Evolutionary conservation across 441 rosid genomes (phyloP).

Genomic region (Arabidopsis hybrid): DNA sequence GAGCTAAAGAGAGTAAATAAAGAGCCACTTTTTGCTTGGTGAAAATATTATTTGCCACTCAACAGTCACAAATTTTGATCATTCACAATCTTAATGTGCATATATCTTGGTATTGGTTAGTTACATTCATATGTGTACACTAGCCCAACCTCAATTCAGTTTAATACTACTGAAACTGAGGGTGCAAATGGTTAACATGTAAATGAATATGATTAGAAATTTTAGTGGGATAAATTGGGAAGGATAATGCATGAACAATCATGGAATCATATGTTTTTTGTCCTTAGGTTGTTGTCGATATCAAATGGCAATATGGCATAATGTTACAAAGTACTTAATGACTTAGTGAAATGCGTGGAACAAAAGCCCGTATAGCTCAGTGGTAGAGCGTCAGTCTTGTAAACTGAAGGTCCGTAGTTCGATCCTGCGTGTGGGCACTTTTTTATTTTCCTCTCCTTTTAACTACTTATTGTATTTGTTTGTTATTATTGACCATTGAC

Average conservation of each 20-base stretch:
- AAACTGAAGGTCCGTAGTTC: constrained; percentile 98
- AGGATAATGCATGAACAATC: too few relatives aligned
- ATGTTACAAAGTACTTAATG: too few relatives aligned
- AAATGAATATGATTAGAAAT: too few relatives aligned
- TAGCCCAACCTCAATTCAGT: neutral
- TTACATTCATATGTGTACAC: neutral
- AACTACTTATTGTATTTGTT: neutral
- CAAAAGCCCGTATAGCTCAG: constrained; percentile 86
- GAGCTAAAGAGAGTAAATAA: constrained; percentile 50
- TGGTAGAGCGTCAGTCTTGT: constrained; percentile 98
- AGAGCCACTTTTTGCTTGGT: constrained; percentile 4
- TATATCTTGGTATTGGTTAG: constrained; percentile 8
- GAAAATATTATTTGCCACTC: neutral
- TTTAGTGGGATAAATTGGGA: too few relatives aligned
- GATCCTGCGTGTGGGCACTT: constrained; percentile 96
- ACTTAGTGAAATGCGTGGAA: neutral
- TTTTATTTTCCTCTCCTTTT: neutral
- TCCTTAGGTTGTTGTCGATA: too few relatives aligned
- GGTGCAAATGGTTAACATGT: neutral
- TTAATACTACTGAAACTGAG: neutral
- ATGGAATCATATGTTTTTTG: too few relatives aligned
- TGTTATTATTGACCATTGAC: too few relatives aligned
- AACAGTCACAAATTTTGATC: constrained; percentile 20
- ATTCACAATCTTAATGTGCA: neutral
- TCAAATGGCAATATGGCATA: too few relatives aligned